Base-by-base conservation (phyloP, 1,284 basidiomycete species). In the Termitomyces sp. region DNA sequence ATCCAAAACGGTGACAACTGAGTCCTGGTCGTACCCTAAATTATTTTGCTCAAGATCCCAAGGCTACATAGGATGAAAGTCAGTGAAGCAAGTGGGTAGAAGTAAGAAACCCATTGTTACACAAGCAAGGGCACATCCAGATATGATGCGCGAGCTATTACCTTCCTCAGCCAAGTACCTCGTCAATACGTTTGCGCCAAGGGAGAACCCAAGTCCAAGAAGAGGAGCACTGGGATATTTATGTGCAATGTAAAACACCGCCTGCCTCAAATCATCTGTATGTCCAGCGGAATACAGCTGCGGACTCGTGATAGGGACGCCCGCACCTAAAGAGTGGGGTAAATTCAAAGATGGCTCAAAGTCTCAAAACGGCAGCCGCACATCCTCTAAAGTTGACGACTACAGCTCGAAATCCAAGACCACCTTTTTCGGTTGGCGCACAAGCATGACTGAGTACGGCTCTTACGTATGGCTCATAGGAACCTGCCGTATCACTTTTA, bases 361-460 rank as follows among this genome's bases (percentile, higher is more conserved):
- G 10, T 28, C n/a, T 38, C 30, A 21, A 38, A 24, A 19, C 8
- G 15, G 7, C 26, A 33, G 30, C 24, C 82, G 62, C 63, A 89
- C 95, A 98, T 64, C 94, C 95, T 62, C 94, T 84, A 74, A 90
- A 96, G 72, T 96, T 78, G 53, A 94, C 82, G 7, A 97, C 94
- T 4, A 92, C 86, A 2, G 83, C 94, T 59, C 94, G 79, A 68
- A 90, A 94, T 5, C 92, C 93, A 44, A 95, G 74, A 2, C 93
- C 94, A 31, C 91, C 92, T 61, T 88, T 73, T 33, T 78, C 75
- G 13, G 83, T 78, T 13, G 89, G 80, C 24, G 82, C 78, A 61
- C 83, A 85, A 8, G 87, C 86, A 56, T 83, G 86, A 45, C 81
- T 79, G 6, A 96, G 72, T 47, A 96, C 78, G 26, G 90, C 85